Percentiles rank a stretch among this genome's conserved stretches.
Evolutionary conservation across 2,329 filamentous ascomycete species (phyloP).

Genomic region (Claviceps humidiphila): DNA sequence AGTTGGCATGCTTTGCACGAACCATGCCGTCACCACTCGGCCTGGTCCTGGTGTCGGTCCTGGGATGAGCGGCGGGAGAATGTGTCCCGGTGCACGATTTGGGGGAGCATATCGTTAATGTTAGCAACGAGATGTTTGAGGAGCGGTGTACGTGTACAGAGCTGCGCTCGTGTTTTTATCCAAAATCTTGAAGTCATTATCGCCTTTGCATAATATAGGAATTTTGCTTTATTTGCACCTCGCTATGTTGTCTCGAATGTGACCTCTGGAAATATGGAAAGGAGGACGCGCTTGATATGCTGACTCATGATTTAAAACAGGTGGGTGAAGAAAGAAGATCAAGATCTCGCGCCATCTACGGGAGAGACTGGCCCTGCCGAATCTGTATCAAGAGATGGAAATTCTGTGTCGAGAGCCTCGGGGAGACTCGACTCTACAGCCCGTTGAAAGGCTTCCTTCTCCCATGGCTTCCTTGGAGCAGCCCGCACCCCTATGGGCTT

Average conservation of each 20-base stretch:
- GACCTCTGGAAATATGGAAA: too few species aligned
- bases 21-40: conserved; percentile 77
- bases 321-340: not conserved
- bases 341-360: not conserved
- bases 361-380: not conserved
- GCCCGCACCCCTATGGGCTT: conserved; percentile 34
- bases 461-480: conserved; percentile 60
- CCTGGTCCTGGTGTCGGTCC: conserved; percentile 72
- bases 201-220: conserved; percentile 10
- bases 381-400: conserved; percentile 21
- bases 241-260: not conserved
- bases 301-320: not conserved
- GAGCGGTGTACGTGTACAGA: not conserved
- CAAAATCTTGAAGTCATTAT: conserved; percentile 7
- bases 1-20: conserved; percentile 97
- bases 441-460: conserved; percentile 35
- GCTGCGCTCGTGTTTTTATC: conserved; percentile 3
- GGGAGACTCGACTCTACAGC: conserved; percentile 10
- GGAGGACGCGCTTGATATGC: not conserved
- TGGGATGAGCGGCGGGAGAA: conserved; percentile 38
- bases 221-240: conserved; percentile 7
- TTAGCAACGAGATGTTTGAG: conserved; percentile 15
- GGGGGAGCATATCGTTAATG: conserved; percentile 42
- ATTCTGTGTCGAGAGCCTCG: conserved; percentile 20
- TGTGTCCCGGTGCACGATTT: conserved; percentile 46